Evolutionary conservation across 2,329 filamentous ascomycete species (phyloP).

Genomic region (Claviceps citrina): DNA sequence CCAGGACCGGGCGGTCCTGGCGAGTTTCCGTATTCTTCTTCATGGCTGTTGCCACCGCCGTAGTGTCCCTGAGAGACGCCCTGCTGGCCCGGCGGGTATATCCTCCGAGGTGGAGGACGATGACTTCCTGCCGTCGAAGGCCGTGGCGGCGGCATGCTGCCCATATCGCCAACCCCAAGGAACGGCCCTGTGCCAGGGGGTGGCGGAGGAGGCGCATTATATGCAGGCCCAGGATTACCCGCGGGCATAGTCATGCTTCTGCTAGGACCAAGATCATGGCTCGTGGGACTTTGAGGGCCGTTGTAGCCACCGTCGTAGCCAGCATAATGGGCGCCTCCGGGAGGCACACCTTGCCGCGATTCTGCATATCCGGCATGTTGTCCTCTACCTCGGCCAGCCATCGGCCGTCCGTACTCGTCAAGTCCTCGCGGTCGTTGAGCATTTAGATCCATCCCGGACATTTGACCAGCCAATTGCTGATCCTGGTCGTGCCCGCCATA

Average conservation of each 20-base stretch:
- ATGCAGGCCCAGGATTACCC: constrained; percentile 28
- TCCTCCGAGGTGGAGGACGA: constrained; percentile 37
- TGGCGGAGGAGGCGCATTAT: constrained; percentile 20
- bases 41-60: constrained; percentile 15
- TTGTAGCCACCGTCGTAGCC: constrained; percentile 15
- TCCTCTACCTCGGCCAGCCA: constrained; percentile 12
- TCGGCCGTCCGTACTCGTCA: constrained; percentile 14
- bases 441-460: constrained; percentile 22
- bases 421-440: constrained; percentile 12
- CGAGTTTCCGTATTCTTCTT: constrained; percentile 19
- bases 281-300: constrained; percentile 16
- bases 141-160: constrained; percentile 32
- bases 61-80: constrained; percentile 22
- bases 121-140: constrained; percentile 40
- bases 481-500: constrained; percentile 14
- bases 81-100: constrained; percentile 29
- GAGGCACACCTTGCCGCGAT: constrained; percentile 13
- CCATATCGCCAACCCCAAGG: constrained; percentile 26
- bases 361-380: constrained; percentile 16
- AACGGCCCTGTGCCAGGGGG: constrained; percentile 31
- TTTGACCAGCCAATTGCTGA: constrained; percentile 18
- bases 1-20: constrained; percentile 7
- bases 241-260: constrained; percentile 48
- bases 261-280: constrained; percentile 32
- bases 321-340: constrained; percentile 14